Base-by-base conservation (phyloP, 1,139 yeast genomes). In the Candida gigantensis region DNA sequence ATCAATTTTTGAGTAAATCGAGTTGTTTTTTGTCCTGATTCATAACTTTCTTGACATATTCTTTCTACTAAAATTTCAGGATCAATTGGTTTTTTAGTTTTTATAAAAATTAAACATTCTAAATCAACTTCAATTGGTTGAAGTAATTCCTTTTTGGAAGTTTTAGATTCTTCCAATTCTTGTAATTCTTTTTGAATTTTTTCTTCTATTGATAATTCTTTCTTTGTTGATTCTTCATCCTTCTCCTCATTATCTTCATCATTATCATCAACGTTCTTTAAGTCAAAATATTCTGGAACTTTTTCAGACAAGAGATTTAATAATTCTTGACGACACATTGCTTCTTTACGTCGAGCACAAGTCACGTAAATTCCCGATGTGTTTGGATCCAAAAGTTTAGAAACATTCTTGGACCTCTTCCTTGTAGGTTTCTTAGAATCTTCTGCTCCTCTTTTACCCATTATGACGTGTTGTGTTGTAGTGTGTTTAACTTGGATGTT, bases 311-410 rank as follows among this genome's bases (percentile, higher is more conserved):
- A 74, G 24, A 89, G 60, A 38, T 72, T 63, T 49, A 78, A 71
- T 50, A 90, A 65, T 58, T 90, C 97, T 42, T 79, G 77, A 14
- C 82, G 76, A 49, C 96, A 85, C 39, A 76, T 79, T 41, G 74
- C 72, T 59, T 90, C 96, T 46, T 82, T 79, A 30, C 86, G 84
- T 50, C 96, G 71, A 34, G 78, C 74, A 58, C 97, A 87, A 0
- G 96, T 86, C 15, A 89, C 96, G 60, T 83, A 92, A 2, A 87
- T 68, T 1, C 97, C 96, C 30, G 83, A 66, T 44, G 95, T 84
- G 34, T 81, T 81, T 0, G 96, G 95, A 51, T 88, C 96, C 15
- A 81, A 56, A 40, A 78, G 65, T 12, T 32, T 41, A 3, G 79
- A 79, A 5, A 68, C 59, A 19, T 64, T 54, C 49, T 72, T 75